Base-by-base conservation (phyloP, 306 rosid species). In the Vigna reflexopilosa region DNA sequence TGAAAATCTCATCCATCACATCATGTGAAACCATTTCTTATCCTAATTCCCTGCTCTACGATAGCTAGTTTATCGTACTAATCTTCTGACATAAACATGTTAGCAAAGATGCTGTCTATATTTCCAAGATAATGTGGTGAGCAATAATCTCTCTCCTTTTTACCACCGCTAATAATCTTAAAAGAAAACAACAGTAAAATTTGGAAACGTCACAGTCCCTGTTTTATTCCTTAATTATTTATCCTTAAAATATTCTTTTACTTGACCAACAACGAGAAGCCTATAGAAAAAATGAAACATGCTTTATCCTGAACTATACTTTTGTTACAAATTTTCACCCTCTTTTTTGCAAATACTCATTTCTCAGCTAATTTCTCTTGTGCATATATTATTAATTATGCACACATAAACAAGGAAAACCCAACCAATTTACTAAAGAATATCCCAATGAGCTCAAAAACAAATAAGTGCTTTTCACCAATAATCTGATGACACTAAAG, bases 311-410 rank as follows among this genome's bases (percentile, higher is more conserved):
- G 50, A 81, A 57, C 76, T 57, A 14, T 12, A 56, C 49, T 75
- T 19, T 49, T n/a, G 51, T 28, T 42, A 24, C 26, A 57, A 57
- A 7, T 47, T 55, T 67, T 58, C 57, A 48, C 22, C 48, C 57
- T 57, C 57, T 19, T 22, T 32, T 17, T 38, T 22, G 32, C 47
- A 58, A 45, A 56, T 40, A 55, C 32, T 15, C 70, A 20, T 65
- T 66, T 66, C 68, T 72, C 61, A 42, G 67, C 26, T 52, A 71
- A 52, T 72, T 71, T 52, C 30, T 72, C 57, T 38, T 9, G 47
- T 50, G 63, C 9, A 79, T 62, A 79, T 62, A 34, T 34, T 52
- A 49, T 16, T 36, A 11, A 36, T 54, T 10, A 42, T 12, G 7
- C 3, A 19, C 10, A 55, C 2, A 19, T 22, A 9, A 9, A 42